Evolutionary conservation across 148 eudicot species (phyloP), one percentile per base, ranked within the genome.

Genomic region (Nepenthes mirabilis): DNA sequence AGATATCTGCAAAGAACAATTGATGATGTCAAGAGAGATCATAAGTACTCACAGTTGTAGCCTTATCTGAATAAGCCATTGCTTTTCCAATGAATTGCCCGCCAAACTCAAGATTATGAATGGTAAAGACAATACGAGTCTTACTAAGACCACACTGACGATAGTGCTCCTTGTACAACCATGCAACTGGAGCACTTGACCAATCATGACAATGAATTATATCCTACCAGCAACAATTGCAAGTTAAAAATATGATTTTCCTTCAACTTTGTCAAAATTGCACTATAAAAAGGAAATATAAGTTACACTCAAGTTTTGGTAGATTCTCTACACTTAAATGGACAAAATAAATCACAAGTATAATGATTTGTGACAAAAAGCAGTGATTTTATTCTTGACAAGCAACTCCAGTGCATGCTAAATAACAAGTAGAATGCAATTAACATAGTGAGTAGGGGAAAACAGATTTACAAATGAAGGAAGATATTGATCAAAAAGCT

Each of bases 141-240:
- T 89, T 94, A 58, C 81, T 89, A 50, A 89, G 81, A 66, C 99
- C 91, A 76, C 82, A 89, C 51, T 94, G 91, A 67, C 61, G 66
- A 47, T 89, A 94, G 58, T 94, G 89, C 56, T 89, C 97, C 73
- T 86, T 89, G 69, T 80, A 94, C 72, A 89, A 71, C 97, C 91
- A 84, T 1, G 99, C 72, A 71, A 94, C 99, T 49, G 99, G 97
- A 84, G 99, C 99, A 81, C 91, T 94, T 56, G 97, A 94, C 99
- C 99, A 94, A 72, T 93, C 99, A 67, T 94, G 99, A 68, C 97
- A 89, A 77, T 94, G 99, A 62, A 94, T 86, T 36, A 93, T 83
- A 75, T 89, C 99, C 99, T 94, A 89, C 63, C 68, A 68, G 33
- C 32, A 55, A 32, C 33, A 33, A n/a, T 14, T 54, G 11, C 52